These are phyloP conservation scores for Aureoboletus auriporus DNA, from an alignment of 768 basidiomycete species.

Conservation along the genomic window DNA sequence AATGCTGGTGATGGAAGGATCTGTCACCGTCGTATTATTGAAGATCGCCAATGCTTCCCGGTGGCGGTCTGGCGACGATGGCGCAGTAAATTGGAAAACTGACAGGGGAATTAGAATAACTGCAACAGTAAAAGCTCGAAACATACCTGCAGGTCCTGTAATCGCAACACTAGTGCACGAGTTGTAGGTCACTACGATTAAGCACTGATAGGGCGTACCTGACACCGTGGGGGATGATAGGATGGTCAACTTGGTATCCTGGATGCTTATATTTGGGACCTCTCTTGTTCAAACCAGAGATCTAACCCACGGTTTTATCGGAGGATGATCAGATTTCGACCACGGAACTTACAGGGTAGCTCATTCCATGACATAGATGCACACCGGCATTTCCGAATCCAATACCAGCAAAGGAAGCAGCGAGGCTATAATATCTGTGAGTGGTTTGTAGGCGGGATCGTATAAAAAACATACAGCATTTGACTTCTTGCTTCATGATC, in stretches of 20 bases:
- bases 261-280: constrained; percentile 90
- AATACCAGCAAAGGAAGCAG: constrained; percentile 92
- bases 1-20: constrained; percentile 67
- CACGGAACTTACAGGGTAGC: constrained; percentile 62
- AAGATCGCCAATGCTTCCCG: constrained; percentile 87
- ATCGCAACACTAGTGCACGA: constrained; percentile 62
- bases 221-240: constrained; percentile 93
- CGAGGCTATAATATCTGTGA: constrained; percentile 49
- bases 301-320: constrained; percentile 39
- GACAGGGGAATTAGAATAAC: neutral
- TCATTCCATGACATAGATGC: constrained; percentile 87
- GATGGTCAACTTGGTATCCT: constrained; percentile 79
- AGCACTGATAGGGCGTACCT: constrained; percentile 40
- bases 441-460: neutral
- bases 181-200: neutral
- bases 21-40: constrained; percentile 55
- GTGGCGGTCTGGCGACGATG: constrained; percentile 88
- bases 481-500: constrained; percentile 83
- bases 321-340: neutral
- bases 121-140: constrained; percentile 5
- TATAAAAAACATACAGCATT: constrained; percentile 66
- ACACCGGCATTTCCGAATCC: constrained; percentile 95
- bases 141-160: constrained; percentile 76
- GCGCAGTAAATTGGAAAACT: constrained; percentile 96
- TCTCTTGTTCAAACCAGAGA: constrained; percentile 91